phyloP scores from a whole-genome alignment of 192 early-diverging fungal species.

The Piromyces sp. region DNA sequence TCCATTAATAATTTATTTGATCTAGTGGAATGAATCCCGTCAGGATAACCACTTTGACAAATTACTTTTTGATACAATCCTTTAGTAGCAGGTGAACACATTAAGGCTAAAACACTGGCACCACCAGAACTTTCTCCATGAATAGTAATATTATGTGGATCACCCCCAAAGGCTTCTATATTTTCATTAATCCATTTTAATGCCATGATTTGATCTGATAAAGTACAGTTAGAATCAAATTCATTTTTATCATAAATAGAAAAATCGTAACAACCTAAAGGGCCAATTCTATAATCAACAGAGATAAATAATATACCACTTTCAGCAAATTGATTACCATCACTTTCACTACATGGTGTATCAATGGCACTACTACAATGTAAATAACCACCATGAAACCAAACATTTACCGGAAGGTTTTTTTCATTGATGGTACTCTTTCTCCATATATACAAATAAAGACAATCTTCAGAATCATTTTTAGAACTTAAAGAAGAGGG shows the following conservation, averaged over 20 bases:
- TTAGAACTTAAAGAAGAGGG: background rate
- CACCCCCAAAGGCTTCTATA: constrained; percentile 35
- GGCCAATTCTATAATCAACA: constrained; percentile 21
- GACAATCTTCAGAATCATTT: constrained; percentile 25
- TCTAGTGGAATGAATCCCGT: background rate
- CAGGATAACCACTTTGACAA: background rate
- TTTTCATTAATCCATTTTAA: constrained; percentile 36
- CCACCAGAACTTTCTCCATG: constrained; percentile 33
- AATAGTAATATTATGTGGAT: constrained; percentile 24
- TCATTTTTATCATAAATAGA: background rate
- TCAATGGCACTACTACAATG: constrained; percentile 11
- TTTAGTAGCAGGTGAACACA: background rate
- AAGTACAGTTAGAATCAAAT: constrained; percentile 14
- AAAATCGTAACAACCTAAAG: constrained; percentile 13
- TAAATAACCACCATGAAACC: constrained; percentile 38
- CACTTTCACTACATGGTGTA: background rate
- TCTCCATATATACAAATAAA: constrained; percentile 32
- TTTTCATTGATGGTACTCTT: constrained; percentile 3
- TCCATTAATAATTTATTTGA: background rate
- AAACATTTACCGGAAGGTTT: constrained; percentile 38
- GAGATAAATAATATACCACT: background rate
- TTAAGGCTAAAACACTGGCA: constrained; percentile 3
- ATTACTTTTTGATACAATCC: background rate
- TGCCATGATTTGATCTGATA: constrained; percentile 32
- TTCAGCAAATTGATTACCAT: too few relatives aligned